Conservation (phyloP, 192 early-diverging fungal species). For the Coemansia furcata region DNA sequence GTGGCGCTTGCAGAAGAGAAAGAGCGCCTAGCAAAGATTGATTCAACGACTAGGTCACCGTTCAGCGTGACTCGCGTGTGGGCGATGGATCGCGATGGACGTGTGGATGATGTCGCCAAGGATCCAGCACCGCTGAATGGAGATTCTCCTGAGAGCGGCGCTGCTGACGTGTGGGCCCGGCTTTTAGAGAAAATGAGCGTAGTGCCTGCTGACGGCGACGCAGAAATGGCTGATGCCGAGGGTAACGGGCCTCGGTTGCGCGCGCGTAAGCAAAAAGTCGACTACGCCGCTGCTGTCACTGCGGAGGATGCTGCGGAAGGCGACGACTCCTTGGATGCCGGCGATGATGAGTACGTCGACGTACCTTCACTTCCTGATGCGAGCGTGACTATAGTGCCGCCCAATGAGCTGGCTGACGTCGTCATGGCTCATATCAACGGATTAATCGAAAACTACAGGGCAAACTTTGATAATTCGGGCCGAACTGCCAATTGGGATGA, state of each 20-base stretch:
- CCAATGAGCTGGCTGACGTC: not conserved
- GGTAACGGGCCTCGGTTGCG: constrained; percentile 26
- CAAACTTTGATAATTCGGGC: not conserved
- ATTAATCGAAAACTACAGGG: not conserved
- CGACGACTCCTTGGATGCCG: constrained; percentile 9
- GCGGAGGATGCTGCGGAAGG: not conserved
- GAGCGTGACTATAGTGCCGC: not conserved
- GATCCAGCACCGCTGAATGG: not conserved
- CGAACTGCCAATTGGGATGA: not conserved
- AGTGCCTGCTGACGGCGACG: not conserved
- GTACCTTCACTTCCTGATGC: not conserved
- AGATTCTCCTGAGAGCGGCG: not conserved
- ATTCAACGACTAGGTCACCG: not conserved
- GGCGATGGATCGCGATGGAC: constrained; percentile 9
- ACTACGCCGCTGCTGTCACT: constrained; percentile 7
- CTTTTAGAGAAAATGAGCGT: constrained; percentile 2
- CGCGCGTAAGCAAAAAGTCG: constrained; percentile 31
- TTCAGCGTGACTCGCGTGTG: constrained; percentile 35
- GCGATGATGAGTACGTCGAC: not conserved
- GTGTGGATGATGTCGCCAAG: not conserved
- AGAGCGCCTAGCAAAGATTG: not conserved
- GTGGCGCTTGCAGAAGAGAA: constrained; percentile 9
- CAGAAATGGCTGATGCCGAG: constrained; percentile 1
- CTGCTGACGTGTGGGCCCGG: constrained; percentile 21
- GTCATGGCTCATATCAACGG: constrained; percentile 2